A percentile compares a stretch with the other conserved stretches of the same genome.
phyloP scores from a whole-genome alignment of 148 eudicot species.

The Cornus suecica region DNA sequence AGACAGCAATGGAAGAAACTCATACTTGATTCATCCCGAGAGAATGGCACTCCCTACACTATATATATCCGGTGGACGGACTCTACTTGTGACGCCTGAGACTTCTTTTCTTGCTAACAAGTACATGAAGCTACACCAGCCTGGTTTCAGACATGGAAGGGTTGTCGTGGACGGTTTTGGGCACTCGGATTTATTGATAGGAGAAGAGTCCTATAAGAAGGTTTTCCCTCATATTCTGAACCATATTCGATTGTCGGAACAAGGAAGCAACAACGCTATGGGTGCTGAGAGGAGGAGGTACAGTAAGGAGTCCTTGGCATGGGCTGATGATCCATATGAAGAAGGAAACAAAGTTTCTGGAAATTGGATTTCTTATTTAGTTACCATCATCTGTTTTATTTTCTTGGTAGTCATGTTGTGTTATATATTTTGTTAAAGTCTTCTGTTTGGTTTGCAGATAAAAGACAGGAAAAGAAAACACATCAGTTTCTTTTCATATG shows the following conservation, averaged over 20 bases:
- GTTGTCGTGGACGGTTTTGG: conserved; percentile 38
- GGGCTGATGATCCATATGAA: conserved; percentile 28
- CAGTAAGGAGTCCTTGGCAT: conserved; percentile 22
- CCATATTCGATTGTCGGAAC: conserved; percentile 31
- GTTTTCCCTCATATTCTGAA: conserved; percentile 30
- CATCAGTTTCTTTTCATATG: not conserved
- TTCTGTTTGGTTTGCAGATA: not conserved
- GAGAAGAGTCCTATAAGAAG: conserved; percentile 26
- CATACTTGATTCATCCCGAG: conserved; percentile 35
- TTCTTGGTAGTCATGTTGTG: conserved; percentile 8
- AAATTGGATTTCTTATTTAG: conserved; percentile 10
- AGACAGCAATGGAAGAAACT: conserved; percentile 21
- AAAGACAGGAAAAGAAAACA: not conserved
- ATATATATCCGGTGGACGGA: conserved; percentile 33
- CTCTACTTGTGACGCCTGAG: conserved; percentile 36
- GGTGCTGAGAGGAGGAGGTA: conserved; percentile 2
- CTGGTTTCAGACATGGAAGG: conserved; percentile 34
- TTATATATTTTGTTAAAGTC: not conserved
- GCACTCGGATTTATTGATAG: conserved; percentile 38
- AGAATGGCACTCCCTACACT: conserved; percentile 32
- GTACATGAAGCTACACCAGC: conserved; percentile 43
- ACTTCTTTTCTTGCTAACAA: conserved; percentile 42
- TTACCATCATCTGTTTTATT: conserved; percentile 8
- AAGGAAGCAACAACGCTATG: conserved; percentile 7
- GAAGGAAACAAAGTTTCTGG: conserved; percentile 11